phyloP scores from a whole-genome alignment of 1,284 basidiomycete species.

The Apiotrichum gamsii region DNA sequence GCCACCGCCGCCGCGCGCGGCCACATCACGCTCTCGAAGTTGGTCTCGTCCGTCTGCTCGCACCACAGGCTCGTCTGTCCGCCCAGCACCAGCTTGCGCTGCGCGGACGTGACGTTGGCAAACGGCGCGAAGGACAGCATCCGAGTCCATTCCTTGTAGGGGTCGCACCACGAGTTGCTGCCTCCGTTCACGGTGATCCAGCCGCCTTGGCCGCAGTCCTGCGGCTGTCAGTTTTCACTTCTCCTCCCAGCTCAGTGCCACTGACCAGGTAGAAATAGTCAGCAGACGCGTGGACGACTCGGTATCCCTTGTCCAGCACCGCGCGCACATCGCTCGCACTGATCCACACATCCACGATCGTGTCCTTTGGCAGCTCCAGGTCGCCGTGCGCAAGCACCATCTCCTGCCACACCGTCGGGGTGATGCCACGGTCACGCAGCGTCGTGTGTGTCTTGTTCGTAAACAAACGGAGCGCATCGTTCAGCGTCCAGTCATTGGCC shows the following conservation, averaged over 20 bases:
- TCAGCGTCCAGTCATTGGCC: constrained; percentile 54
- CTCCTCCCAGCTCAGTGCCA: too few relatives aligned
- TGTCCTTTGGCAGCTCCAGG: constrained; percentile 59
- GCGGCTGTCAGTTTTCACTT: constrained; percentile 32
- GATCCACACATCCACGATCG: constrained; percentile 69
- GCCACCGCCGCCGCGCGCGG: constrained; percentile 70
- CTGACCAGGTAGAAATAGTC: constrained; percentile 69
- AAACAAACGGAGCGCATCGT: constrained; percentile 61
- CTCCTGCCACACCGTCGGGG: constrained; percentile 63
- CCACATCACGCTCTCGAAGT: constrained; percentile 68
- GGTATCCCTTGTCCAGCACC: constrained; percentile 58
- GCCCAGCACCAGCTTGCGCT: constrained; percentile 59
- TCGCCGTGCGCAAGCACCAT: constrained; percentile 57
- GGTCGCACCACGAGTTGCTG: constrained; percentile 59
- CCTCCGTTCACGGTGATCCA: constrained; percentile 58
- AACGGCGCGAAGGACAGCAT: constrained; percentile 61
- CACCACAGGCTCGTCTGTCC: constrained; percentile 66
- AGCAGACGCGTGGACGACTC: constrained; percentile 61
- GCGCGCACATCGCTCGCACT: constrained; percentile 56
- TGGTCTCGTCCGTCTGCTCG: constrained; percentile 64
- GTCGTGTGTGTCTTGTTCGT: constrained; percentile 54
- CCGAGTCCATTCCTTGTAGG: constrained; percentile 69
- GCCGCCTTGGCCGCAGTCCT: constrained; percentile 67
- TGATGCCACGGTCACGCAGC: constrained; percentile 52
- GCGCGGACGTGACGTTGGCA: constrained; percentile 53